Evolutionary conservation across 495 filamentous ascomycete genomes (phyloP).

Genomic region (Neurospora tetraspora): DNA sequence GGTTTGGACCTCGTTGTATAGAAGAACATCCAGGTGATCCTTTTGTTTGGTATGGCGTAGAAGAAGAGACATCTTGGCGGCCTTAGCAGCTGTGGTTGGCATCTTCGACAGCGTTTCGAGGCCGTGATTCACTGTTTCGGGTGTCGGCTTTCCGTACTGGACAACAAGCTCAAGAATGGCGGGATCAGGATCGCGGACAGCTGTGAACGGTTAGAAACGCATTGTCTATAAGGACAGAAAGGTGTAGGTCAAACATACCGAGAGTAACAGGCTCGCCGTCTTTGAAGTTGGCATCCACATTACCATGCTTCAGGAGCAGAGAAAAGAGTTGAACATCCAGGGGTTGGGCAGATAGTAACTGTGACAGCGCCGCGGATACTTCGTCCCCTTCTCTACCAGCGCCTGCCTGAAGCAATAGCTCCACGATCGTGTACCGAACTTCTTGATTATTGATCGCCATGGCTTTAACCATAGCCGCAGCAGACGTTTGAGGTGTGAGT

Average conservation of each 20-base stretch:
- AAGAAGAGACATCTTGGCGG: slow-evolving; percentile 25
- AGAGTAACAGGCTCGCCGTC: slow-evolving; percentile 21
- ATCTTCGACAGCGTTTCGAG: slow-evolving; percentile 22
- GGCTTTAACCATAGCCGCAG: slow-evolving; percentile 25
- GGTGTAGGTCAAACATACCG: slow-evolving; percentile 8
- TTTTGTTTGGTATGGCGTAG: slow-evolving; percentile 26
- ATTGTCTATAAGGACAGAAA: background rate
- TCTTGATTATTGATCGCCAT: slow-evolving; percentile 24
- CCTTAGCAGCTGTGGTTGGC: slow-evolving; percentile 25
- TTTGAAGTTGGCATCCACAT: slow-evolving; percentile 34
- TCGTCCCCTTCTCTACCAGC: slow-evolving; percentile 23
- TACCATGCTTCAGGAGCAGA: slow-evolving; percentile 31
- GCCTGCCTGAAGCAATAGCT: slow-evolving; percentile 28
- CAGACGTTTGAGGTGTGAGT: slow-evolving; percentile 26
- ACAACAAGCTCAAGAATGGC: slow-evolving; percentile 33
- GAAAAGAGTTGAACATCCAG: slow-evolving; percentile 27
- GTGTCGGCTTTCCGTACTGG: slow-evolving; percentile 25
- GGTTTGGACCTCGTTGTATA: slow-evolving; percentile 32
- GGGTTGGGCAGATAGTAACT: slow-evolving; percentile 21
- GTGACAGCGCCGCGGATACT: slow-evolving; percentile 26
- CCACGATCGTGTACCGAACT: slow-evolving; percentile 28
- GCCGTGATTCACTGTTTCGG: slow-evolving; percentile 22
- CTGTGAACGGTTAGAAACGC: slow-evolving; percentile 11
- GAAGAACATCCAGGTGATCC: slow-evolving; percentile 21
- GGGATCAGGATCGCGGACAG: slow-evolving; percentile 24